phyloP scores from a whole-genome alignment of 1,284 basidiomycete species.

The Cryptococcus sp. region DNA sequence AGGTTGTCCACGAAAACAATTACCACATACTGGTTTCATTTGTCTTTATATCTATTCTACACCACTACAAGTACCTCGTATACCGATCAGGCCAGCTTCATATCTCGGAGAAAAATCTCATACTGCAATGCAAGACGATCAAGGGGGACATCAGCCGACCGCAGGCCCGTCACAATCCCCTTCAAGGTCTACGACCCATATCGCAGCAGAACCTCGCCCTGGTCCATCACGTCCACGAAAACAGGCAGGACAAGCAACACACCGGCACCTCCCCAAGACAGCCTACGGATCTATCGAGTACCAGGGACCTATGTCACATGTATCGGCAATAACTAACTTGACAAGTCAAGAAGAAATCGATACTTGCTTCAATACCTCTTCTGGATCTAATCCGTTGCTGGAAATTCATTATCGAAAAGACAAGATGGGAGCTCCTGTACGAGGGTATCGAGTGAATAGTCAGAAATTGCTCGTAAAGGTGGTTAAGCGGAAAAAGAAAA shows the following conservation, averaged over 20 bases:
- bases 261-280: conserved; percentile 56
- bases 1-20: background rate
- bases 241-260: conserved; percentile 43
- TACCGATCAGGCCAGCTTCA: background rate
- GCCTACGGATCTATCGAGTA: conserved; percentile 80
- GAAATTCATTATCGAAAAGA: conserved; percentile 69
- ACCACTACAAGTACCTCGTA: background rate
- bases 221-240: background rate
- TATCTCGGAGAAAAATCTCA: too few species aligned
- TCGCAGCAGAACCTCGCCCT: background rate
- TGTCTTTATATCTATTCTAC: background rate
- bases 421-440: conserved; percentile 74
- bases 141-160: too few species aligned
- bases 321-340: conserved; percentile 59
- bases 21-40: background rate
- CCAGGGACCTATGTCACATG: conserved; percentile 70
- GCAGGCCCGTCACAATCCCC: too few species aligned
- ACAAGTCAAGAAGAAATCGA: conserved; percentile 68
- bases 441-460: conserved; percentile 68
- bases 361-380: conserved; percentile 56
- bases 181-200: too few species aligned
- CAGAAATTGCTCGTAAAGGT: conserved; percentile 78
- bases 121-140: too few species aligned
- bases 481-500: conserved; percentile 51
- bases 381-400: conserved; percentile 55